Evolutionary conservation across 2,329 filamentous ascomycete species (phyloP).

Genomic region (Claviceps quebecensis): DNA sequence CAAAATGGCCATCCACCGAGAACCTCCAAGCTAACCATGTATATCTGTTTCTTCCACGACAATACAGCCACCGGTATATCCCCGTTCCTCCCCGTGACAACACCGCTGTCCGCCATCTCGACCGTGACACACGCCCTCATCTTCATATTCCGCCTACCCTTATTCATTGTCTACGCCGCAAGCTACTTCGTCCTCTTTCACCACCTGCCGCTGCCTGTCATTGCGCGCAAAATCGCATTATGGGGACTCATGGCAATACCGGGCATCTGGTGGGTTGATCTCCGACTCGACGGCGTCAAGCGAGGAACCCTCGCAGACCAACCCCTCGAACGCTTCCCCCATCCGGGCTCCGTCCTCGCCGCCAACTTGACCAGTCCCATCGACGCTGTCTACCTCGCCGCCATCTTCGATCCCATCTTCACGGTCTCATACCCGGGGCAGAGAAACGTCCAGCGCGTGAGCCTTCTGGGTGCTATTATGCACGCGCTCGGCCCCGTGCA

Average conservation of each 20-base stretch:
- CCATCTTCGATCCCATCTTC: conserved; percentile 93
- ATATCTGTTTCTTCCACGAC: not conserved
- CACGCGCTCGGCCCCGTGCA: conserved; percentile 53
- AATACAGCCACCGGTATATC: conserved; percentile 77
- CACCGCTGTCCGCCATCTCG: conserved; percentile 47
- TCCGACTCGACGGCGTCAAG: conserved; percentile 95
- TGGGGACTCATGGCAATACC: conserved; percentile 82
- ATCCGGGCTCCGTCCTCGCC: conserved; percentile 69
- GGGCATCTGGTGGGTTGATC: conserved; percentile 94
- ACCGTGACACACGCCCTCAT: conserved; percentile 54
- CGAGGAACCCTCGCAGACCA: conserved; percentile 74
- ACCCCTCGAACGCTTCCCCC: conserved; percentile 59
- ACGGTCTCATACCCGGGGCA: conserved; percentile 68
- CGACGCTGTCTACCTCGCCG: conserved; percentile 85
- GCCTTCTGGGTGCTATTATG: conserved; percentile 60
- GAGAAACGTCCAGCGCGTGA: conserved; percentile 60
- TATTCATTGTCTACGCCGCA: conserved; percentile 54
- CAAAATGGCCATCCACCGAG: not conserved
- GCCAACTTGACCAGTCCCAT: conserved; percentile 86
- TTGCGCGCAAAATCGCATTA: conserved; percentile 65
- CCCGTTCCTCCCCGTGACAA: conserved; percentile 75
- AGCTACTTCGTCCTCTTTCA: conserved; percentile 72
- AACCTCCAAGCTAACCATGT: not conserved
- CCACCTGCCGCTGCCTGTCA: conserved; percentile 53
- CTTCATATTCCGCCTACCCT: conserved; percentile 66